These are phyloP conservation scores for Cerioporus squamosus DNA, from an alignment of 1,284 basidiomycete genomes.

Conservation along the genomic window DNA sequence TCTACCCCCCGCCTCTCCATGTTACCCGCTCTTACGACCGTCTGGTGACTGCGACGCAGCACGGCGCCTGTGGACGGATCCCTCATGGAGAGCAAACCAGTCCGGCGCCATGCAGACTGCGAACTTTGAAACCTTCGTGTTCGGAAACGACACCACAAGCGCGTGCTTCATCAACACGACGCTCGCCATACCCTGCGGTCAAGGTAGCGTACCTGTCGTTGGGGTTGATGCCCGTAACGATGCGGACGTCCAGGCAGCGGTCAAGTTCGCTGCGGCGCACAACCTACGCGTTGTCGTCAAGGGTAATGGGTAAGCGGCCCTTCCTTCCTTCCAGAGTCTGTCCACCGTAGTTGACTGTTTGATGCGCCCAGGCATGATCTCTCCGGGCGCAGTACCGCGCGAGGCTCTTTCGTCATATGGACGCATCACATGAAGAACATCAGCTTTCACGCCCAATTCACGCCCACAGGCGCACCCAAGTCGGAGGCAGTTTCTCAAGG, in stretches of 20 bases:
- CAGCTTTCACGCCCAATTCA: constrained; percentile 26
- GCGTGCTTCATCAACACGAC: constrained; percentile 46
- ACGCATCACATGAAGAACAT: constrained; percentile 31
- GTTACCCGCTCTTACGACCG: constrained; percentile 37
- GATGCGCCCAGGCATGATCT: constrained; percentile 26
- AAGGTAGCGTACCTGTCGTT: constrained; percentile 47
- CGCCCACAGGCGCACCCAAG: constrained; percentile 23
- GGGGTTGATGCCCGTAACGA: constrained; percentile 45
- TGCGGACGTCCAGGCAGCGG: constrained; percentile 44
- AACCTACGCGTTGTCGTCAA: constrained; percentile 50
- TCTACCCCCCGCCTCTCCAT: constrained; percentile 40
- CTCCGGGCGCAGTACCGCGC: constrained; percentile 28
- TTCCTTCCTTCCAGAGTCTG: background rate
- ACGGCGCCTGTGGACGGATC: constrained; percentile 33
- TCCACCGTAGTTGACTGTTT: background rate
- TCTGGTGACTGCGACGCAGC: constrained; percentile 42
- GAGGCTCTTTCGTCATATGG: constrained; percentile 29
- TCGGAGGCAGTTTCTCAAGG: constrained; percentile 20
- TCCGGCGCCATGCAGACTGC: constrained; percentile 44
- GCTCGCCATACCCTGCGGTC: constrained; percentile 43
- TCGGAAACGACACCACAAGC: constrained; percentile 43
- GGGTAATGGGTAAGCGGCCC: constrained; percentile 44
- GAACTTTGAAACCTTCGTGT: constrained; percentile 45
- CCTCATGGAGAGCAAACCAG: constrained; percentile 43
- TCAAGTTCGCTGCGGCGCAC: constrained; percentile 43